Evolutionary conservation across 2,329 filamentous ascomycete species (phyloP).

Genomic region (Apiospora kogelbergensis): DNA sequence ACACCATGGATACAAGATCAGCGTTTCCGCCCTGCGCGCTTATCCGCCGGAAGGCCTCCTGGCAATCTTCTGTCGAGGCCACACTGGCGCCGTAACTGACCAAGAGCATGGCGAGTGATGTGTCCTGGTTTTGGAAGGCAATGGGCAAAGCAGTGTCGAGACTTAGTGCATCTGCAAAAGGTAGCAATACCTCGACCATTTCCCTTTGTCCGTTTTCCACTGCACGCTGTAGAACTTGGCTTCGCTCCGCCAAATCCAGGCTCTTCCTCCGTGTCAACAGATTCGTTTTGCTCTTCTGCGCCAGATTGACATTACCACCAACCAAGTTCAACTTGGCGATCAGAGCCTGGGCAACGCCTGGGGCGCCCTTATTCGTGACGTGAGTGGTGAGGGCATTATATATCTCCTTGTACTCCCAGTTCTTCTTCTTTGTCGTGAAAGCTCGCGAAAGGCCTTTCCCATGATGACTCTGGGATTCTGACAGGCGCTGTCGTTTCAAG

Average conservation of each 20-base stretch:
- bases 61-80: conserved; percentile 47
- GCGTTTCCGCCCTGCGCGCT: conserved; percentile 47
- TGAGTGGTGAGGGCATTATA: conserved; percentile 51
- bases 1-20: conserved; percentile 46
- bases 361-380: conserved; percentile 47
- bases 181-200: conserved; percentile 54
- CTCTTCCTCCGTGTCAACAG: conserved; percentile 51
- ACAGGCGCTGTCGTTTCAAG: conserved; percentile 44
- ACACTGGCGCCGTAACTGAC: conserved; percentile 51
- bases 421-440: conserved; percentile 49
- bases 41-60: conserved; percentile 53
- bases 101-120: conserved; percentile 45
- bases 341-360: conserved; percentile 57
- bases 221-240: conserved; percentile 50
- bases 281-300: conserved; percentile 47
- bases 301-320: conserved; percentile 52
- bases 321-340: conserved; percentile 48
- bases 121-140: conserved; percentile 46
- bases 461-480: conserved; percentile 31
- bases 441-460: conserved; percentile 43
- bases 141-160: conserved; percentile 50
- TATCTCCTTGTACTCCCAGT: conserved; percentile 53
- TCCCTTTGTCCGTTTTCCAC: conserved; percentile 50
- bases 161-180: conserved; percentile 50
- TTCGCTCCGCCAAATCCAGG: conserved; percentile 49